These are phyloP conservation scores for Fraxinus paxiana DNA, from an alignment of 305 asterid genomes.

Conservation along the genomic window DNA sequence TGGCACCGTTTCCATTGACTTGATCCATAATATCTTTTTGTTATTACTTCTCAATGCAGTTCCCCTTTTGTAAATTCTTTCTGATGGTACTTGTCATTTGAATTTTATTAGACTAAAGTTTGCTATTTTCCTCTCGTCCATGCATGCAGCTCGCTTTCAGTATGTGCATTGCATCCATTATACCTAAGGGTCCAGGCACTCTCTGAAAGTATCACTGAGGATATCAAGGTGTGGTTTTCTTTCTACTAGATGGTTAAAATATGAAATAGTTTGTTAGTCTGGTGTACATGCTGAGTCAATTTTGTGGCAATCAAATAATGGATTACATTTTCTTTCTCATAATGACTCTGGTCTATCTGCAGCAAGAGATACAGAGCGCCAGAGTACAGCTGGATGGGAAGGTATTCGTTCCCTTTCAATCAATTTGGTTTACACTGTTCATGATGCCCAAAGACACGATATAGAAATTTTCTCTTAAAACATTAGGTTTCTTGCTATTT, in stretches of 20 bases:
- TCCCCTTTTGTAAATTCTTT: background rate
- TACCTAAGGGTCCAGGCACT: slow-evolving; percentile 88
- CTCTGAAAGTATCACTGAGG: slow-evolving; percentile 57
- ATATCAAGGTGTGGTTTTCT: slow-evolving; percentile 53
- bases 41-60: background rate
- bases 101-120: background rate
- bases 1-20: background rate
- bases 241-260: background rate
- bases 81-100: background rate
- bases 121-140: slow-evolving; percentile 8
- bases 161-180: slow-evolving; percentile 92
- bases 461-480: background rate
- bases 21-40: background rate
- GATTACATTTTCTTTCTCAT: background rate
- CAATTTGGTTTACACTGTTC: background rate
- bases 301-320: background rate
- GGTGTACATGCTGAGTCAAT: background rate
- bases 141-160: slow-evolving; percentile 85
- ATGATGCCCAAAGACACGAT: background rate
- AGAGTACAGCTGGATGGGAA: slow-evolving; percentile 61
- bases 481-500: background rate
- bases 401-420: slow-evolving; percentile 38
- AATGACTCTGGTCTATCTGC: slow-evolving; percentile 25
- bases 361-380: slow-evolving; percentile 71
- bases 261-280: background rate